Base-by-base conservation (phyloP, 768 basidiomycete species). In the Boletus insuetus region DNA sequence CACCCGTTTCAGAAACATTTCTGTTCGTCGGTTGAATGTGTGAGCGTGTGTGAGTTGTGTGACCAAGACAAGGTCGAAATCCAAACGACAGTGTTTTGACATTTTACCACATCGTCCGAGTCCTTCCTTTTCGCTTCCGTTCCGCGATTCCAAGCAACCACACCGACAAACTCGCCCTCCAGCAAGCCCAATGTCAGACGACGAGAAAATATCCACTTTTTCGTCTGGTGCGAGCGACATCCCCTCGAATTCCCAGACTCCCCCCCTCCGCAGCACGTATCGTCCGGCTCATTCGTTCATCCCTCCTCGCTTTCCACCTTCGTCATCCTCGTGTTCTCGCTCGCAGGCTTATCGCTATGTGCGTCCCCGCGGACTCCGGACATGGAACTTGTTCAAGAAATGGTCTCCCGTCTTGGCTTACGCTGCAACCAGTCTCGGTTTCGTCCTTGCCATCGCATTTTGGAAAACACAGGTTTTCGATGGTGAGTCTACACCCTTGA, bases 391-490 rank as follows among this genome's bases (percentile, higher is more conserved):
- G n/a, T 60, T 90, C 58, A 82, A 80, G 59, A 83, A 89, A 48
- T 94, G 89, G 87, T 70, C 86, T 26, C 92, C 92, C 37, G 73
- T 94, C 53, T 79, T 91, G 54, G 68, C 85, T 49, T 97, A 94
- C 75, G 82, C 79, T 17, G 75, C 86, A 8, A 93, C 91, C 34
- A 92, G 80, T 58, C 75, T 94, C 35, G 84, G 80, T 13, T 92
- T 96, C 62, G 65, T 94, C 35, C 71, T 87, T 45, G 90, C 88
- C n/a, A 84, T 94, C 65, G 87, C 85, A 34, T 83, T 92, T 60
- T 95, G 88, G 81, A 86, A 85, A 71, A 79, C 80, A 20, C 83
- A 96, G 66, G 79, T 96, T 40, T 95, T 97, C 71, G 72, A 80
- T 62, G 83, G 94, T 93, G 64, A 68, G 89, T 77, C 46, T 43